Percentiles rank a stretch among this genome's conserved stretches.
These are phyloP conservation scores for Pestalotiopsis sp. DNA, from an alignment of 2,329 filamentous ascomycete genomes.

Conservation along the genomic window DNA sequence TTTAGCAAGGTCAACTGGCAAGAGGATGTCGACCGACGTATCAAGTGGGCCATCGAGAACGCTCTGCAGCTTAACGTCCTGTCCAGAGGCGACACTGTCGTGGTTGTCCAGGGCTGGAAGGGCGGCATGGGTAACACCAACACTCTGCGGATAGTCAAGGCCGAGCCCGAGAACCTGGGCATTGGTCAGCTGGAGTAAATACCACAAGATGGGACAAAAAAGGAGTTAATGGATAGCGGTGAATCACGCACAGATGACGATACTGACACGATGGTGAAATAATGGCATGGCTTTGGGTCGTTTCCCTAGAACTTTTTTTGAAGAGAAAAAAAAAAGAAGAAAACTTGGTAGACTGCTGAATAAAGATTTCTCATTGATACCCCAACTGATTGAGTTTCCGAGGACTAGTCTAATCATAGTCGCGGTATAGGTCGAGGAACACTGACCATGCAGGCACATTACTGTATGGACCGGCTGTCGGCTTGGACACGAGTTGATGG, in stretches of 20 bases:
- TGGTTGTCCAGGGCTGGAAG: conserved; percentile 90
- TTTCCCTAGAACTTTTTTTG: neutral
- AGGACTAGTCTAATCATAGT: no score
- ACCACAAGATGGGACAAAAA: neutral
- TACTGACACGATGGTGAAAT: conserved; percentile 7
- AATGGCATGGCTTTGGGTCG: conserved; percentile 2
- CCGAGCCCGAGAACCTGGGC: conserved; percentile 60
- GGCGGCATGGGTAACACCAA: conserved; percentile 92
- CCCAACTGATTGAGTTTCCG: neutral
- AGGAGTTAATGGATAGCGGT: conserved; percentile 5
- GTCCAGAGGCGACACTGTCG: conserved; percentile 71
- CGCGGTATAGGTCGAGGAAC: no score
- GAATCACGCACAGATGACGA: conserved; percentile 6
- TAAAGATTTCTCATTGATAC: conserved; percentile 1
- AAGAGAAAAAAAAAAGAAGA: neutral
- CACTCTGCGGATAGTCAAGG: conserved; percentile 69
- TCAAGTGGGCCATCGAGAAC: conserved; percentile 93
- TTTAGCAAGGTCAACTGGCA: conserved; percentile 95
- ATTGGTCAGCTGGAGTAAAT: conserved; percentile 46
- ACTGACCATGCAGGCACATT: no score
- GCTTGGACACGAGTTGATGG: no score
- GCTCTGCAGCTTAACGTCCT: conserved; percentile 83
- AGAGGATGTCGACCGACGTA: conserved; percentile 95
- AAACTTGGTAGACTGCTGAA: conserved; percentile 2
- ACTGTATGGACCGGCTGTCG: no score